Evolutionary conservation across 2,329 filamentous ascomycete species (phyloP), one percentile per base, ranked within the genome.

Genomic region (Fusarium sp.): DNA sequence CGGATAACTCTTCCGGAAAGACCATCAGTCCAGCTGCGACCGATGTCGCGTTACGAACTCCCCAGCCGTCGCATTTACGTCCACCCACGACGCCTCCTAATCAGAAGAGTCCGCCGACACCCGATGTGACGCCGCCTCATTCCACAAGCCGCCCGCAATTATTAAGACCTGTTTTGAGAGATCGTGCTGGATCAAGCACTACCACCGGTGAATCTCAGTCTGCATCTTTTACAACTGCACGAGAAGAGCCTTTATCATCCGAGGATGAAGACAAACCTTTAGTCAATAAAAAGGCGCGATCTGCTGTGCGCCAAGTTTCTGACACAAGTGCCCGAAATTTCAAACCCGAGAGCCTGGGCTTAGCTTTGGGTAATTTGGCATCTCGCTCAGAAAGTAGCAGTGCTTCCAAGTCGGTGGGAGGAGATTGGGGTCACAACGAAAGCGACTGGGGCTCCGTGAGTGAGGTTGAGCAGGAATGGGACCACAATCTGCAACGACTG

Each of bases 71-170:
- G 43, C 76, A 78, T 53, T 74, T 75, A 48, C 80, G 77, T 55
- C 74, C 82, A 11, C 85, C 84, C n/a, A 81, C 82, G 55, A 92
- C 90, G 7, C 89, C 90, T 49, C 84, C 88, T 28, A 87, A 88
- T 67, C 87, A 90, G 67, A 84, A 85, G 73, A 92, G 88, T 71
- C 90, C 90, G 17, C 91, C 90, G 32, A 94, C 91, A 5, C 92
- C 91, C 33, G 91, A 93, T 78, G 86, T 91, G 45, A 94, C 91
- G 17, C 92, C 91, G 52, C 91, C 91, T 35, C 85, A 88, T 62
- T 77, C 79, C 43, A 74, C 76, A 47, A 77, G 77, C 37, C 82
- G 82, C 58, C 78, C 83, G 17, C 82, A 80, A 73, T 74, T 79
- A 53, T 74, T 82, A 45, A 84, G 86, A 32, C 84, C 85, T 19